Evolutionary conservation across 768 basidiomycete genomes (phyloP), one percentile per base, ranked within the genome.

Genomic region (Cyathus striatus): DNA sequence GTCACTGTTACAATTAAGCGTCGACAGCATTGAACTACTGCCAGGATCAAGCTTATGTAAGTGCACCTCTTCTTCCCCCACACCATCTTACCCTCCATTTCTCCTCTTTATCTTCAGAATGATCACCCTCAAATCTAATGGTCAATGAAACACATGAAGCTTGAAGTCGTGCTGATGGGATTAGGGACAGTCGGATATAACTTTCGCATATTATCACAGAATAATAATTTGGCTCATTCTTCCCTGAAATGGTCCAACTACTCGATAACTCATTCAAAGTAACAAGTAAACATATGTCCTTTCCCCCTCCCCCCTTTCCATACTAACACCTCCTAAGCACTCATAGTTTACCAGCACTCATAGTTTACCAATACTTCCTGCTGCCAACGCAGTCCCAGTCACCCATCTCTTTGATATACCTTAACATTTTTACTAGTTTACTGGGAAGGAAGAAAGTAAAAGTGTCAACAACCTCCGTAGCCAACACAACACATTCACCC

Each of bases 171-270:
- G 37, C 34, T 42, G 13, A 42, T 10, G n/a, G 10, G 13, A 5
- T 23, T 27, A 36, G 0, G n/a, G 38, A 6, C 37, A 95, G 92
- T 83, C n/a, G n/a, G 51, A 93, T 97, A 90, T 97, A 99, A 56
- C 76, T 99, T 25, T 92, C 90, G 2, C 95, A 98, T 68, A 82
- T 96, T 49, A 93, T 98, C 56, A 84, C 84, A 41, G 95, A 99
- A 62, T 96, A 96, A 59, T 96, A 93, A 0, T 98, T 98, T 49
- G 95, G 95, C 1, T 88, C 93, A 2, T 83, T 86, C 69, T 97
- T 96, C 71, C 95, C 95, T 2, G 86, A 92, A 34, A 98, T 99
- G 39, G 78, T 81, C 1, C 95, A 99, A 59, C 95, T 95, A 1
- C 75, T 99, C 30, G 95, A 98, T 56, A 82, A 91, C 58, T 88